phyloP scores from a whole-genome alignment of 345 rosid genomes.

The Crucihimalaya himalaica region DNA sequence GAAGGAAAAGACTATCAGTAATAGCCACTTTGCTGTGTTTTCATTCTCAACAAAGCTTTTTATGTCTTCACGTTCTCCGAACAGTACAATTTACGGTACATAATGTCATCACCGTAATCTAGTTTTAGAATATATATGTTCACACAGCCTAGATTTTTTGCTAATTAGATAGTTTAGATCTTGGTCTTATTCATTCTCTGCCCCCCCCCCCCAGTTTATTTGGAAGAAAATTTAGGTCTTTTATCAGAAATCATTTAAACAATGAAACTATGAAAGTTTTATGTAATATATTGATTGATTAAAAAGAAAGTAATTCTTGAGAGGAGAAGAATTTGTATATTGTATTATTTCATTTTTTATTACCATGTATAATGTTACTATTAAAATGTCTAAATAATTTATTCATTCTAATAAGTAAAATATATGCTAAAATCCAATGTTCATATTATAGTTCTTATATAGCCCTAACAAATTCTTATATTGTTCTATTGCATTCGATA shows the following conservation, averaged over 20 bases:
- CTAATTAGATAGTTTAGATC: constrained; percentile 3
- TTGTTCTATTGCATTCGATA: no score
- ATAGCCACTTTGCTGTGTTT: constrained; percentile 26
- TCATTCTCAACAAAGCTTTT: constrained; percentile 23
- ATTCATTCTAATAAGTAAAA: background rate
- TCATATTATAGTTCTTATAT: background rate
- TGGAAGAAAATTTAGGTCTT: background rate
- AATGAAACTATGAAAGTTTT: background rate
- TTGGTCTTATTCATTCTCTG: background rate
- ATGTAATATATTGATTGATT: background rate
- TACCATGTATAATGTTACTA: background rate
- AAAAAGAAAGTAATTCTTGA: background rate
- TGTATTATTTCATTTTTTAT: background rate
- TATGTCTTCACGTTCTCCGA: constrained; percentile 27
- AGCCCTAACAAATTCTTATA: no score
- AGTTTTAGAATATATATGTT: constrained; percentile 13
- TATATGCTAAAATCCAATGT: background rate
- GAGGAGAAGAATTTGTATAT: background rate
- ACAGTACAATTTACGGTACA: constrained; percentile 29
- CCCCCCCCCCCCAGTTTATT: background rate
- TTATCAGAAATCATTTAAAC: constrained; percentile 1
- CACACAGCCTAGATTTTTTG: constrained; percentile 2
- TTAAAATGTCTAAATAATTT: background rate
- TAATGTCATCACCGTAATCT: background rate
- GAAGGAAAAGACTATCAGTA: constrained; percentile 28